Conservation (phyloP, 1,284 basidiomycete species). For the Wallemia hederae region DNA sequence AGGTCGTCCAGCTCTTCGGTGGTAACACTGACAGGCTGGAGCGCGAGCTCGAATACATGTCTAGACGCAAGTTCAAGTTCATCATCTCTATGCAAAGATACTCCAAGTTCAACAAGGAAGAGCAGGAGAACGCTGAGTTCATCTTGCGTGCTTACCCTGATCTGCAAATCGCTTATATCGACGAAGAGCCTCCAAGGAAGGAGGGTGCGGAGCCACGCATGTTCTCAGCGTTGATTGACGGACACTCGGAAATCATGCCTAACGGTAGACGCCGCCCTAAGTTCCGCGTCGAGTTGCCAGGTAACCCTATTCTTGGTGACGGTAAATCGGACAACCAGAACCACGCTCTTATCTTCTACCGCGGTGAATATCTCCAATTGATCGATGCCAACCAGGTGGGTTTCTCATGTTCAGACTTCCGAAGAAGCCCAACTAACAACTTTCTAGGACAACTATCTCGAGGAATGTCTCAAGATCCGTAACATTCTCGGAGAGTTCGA, state of each 20-base stretch:
- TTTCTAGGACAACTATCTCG: constrained; percentile 72
- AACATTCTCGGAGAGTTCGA: constrained; percentile 97
- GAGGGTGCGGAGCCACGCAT: constrained; percentile 84
- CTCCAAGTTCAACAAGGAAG: constrained; percentile 98
- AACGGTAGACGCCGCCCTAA: constrained; percentile 74
- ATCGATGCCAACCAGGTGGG: constrained; percentile 85
- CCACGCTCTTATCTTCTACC: constrained; percentile 95
- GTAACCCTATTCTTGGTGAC: constrained; percentile 94
- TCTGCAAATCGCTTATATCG: constrained; percentile 89
- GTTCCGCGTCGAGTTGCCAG: constrained; percentile 93
- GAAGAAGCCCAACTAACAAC: neutral
- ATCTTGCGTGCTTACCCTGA: constrained; percentile 94
- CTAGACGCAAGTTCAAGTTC: constrained; percentile 95
- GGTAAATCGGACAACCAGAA: constrained; percentile 99
- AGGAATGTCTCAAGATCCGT: constrained; percentile 96
- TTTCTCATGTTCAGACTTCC: neutral
- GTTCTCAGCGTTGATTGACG: constrained; percentile 88
- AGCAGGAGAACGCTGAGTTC: constrained; percentile 97
- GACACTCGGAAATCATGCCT: constrained; percentile 79
- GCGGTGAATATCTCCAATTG: constrained; percentile 92
- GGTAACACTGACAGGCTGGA: constrained; percentile 94
- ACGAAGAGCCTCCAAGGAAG: constrained; percentile 77
- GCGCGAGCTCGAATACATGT: constrained; percentile 89
- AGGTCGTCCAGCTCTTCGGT: constrained; percentile 85
- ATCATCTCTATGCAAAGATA: constrained; percentile 98